These are phyloP conservation scores for Dunaliella primolecta DNA, from an alignment of 139 green algal species.

Conservation along the genomic window DNA sequence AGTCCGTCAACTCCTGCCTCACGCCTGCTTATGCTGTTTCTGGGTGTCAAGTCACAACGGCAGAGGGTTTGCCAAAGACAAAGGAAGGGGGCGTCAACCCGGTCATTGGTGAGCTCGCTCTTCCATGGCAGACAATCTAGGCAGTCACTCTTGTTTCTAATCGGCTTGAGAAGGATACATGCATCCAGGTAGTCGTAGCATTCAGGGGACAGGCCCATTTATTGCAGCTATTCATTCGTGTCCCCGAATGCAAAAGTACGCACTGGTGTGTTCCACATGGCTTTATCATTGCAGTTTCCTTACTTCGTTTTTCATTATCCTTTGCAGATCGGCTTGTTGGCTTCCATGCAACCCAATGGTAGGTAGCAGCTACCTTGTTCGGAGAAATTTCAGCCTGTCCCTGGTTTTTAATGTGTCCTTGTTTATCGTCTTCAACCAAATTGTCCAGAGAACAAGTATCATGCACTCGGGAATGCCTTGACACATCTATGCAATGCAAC, in stretches of 20 bases:
- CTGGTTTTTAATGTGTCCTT: not conserved
- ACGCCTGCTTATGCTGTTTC: conserved; percentile 48
- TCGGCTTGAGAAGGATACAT: too few relatives aligned
- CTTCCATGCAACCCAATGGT: conserved; percentile 63
- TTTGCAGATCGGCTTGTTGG: conserved; percentile 18
- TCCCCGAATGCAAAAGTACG: too few relatives aligned
- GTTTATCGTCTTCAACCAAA: not conserved
- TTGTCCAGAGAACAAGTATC: not conserved
- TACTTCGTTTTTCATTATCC: too few relatives aligned
- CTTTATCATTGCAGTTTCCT: too few relatives aligned
- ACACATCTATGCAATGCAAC: too few relatives aligned
- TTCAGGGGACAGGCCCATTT: too few relatives aligned
- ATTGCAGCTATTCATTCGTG: too few relatives aligned
- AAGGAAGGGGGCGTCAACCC: conserved; percentile 4
- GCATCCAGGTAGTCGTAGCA: too few relatives aligned
- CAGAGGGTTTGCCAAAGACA: conserved; percentile 47
- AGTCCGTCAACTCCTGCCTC: conserved; percentile 72
- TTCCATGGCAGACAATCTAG: too few relatives aligned
- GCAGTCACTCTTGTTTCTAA: too few relatives aligned
- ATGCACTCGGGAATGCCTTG: too few relatives aligned
- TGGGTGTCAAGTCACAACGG: conserved; percentile 50
- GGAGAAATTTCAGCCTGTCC: not conserved
- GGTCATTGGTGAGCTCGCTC: conserved; percentile 6
- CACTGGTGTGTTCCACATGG: too few relatives aligned
- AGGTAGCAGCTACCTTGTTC: not conserved